Base-by-base conservation (phyloP, 441 rosid species). In the Aleurites moluccanus region DNA sequence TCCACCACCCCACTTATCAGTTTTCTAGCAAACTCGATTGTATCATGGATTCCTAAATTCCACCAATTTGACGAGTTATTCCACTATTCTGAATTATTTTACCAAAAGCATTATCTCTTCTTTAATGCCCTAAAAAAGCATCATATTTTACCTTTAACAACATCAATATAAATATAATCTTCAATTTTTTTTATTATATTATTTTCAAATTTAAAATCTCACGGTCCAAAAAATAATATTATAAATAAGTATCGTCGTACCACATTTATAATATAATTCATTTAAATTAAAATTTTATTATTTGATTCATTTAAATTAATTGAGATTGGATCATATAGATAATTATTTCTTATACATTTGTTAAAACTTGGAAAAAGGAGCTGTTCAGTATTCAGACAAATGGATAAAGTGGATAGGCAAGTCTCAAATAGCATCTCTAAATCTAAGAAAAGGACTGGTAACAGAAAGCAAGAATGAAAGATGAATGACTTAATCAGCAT, bases 381-480 rank as follows among this genome's bases (percentile, higher is more conserved):
- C 44, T 40, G 49, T 40, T 55, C 2, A 33, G 4, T 35, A 9
- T 21, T 53, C 16, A 45, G 25, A 23, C 21, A 21, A 10, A 38
- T 23, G 20, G 55, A 13, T 0, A 16, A 38, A 60, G 33, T 68
- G 50, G 69, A 62, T 18, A 25, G 67, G 66, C 77, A 40, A 53
- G 27, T 67, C 70, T 76, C 33, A n/a, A 44, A 69, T 40, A 76
- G 61, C 61, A 63, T 18, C 6, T n/a, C 55, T 28, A 60, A 55
- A 56, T 16, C 65, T 33, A 75, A 2, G 77, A 78, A 45, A 75
- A 50, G 44, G 84, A 84, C 78, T 3, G 42, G 28, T 56, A 79
- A 83, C 70, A 14, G 73, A 82, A 66, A 70, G 38, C 53, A 68
- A 23, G 27, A 44, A 56, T 11, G 16, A 23, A 35, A 27, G 56